These are phyloP conservation scores for Plasmodium vivax DNA, from an alignment of 169 alveolate species.

Conservation along the genomic window DNA sequence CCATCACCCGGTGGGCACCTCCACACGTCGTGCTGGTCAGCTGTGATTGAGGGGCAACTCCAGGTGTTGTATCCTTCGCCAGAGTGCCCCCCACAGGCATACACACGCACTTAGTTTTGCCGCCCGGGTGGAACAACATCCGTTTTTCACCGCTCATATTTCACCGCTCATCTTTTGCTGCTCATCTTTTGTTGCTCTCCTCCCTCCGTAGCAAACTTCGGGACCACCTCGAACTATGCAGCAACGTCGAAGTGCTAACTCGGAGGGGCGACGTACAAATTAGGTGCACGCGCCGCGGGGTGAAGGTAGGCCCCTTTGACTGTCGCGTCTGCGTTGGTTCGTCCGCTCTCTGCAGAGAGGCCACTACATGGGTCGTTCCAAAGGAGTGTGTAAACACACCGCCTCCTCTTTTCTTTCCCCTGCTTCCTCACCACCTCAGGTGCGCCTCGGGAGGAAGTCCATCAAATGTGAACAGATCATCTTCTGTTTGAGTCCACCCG, in stretches of 20 bases:
- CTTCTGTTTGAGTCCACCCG: constrained; percentile 46
- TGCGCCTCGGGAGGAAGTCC: constrained; percentile 20
- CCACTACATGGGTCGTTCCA: neutral
- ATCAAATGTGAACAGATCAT: constrained; percentile 12
- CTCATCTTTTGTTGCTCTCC: neutral
- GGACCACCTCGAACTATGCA: constrained; percentile 28
- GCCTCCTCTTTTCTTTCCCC: neutral
- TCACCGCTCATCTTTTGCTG: neutral
- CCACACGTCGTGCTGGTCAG: neutral
- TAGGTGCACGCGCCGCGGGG: neutral
- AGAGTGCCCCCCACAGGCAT: neutral
- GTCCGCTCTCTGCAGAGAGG: neutral
- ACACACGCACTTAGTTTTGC: neutral
- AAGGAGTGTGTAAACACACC: neutral
- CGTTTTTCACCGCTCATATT: neutral
- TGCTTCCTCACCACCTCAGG: neutral
- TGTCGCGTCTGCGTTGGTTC: neutral
- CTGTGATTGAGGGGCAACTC: neutral
- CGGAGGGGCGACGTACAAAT: neutral
- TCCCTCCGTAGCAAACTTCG: constrained; percentile 5
- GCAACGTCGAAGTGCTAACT: neutral
- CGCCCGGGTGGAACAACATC: neutral
- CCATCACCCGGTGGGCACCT: neutral
- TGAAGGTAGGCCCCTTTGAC: constrained; percentile 12
- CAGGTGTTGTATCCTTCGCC: neutral